phyloP scores from a whole-genome alignment of 140 eudicot species.

The Cichorium intybus region DNA sequence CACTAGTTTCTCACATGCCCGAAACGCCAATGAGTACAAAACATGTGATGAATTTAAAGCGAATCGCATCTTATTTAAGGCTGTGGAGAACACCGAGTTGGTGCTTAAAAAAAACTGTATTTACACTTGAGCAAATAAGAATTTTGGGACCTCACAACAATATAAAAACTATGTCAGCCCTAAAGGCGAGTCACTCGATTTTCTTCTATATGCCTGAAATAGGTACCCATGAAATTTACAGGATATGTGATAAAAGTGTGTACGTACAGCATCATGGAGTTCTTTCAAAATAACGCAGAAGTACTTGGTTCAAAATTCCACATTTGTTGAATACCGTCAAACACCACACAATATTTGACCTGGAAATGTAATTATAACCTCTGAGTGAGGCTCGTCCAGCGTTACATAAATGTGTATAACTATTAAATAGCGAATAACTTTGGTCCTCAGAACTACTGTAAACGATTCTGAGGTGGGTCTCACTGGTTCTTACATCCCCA shows the following conservation, averaged over 20 bases:
- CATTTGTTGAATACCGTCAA: neutral
- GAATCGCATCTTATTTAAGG: conserved; percentile 5
- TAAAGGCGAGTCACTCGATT: neutral
- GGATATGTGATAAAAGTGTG: neutral
- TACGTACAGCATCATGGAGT: neutral
- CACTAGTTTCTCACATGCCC: conserved; percentile 1
- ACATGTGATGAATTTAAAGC: conserved; percentile 6
- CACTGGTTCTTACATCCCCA: neutral
- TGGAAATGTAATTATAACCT: neutral
- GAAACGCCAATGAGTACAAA: conserved; percentile 1
- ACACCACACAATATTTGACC: neutral
- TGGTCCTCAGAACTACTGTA: conserved; percentile 1
- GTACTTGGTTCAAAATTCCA: neutral
- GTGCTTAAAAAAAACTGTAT: neutral
- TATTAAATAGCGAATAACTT: neutral
- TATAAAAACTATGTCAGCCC: neutral
- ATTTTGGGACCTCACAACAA: conserved; percentile 2
- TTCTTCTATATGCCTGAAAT: neutral
- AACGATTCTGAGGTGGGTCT: neutral
- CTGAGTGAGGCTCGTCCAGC: neutral
- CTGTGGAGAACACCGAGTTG: conserved; percentile 3
- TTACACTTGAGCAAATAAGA: neutral
- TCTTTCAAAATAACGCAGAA: neutral
- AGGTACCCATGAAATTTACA: neutral
- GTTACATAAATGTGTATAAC: neutral